Percentiles rank a stretch among this genome's conserved stretches.
Evolutionary conservation across 139 green algal species (phyloP).

Genomic region (Monoraphidium neglectum): DNA sequence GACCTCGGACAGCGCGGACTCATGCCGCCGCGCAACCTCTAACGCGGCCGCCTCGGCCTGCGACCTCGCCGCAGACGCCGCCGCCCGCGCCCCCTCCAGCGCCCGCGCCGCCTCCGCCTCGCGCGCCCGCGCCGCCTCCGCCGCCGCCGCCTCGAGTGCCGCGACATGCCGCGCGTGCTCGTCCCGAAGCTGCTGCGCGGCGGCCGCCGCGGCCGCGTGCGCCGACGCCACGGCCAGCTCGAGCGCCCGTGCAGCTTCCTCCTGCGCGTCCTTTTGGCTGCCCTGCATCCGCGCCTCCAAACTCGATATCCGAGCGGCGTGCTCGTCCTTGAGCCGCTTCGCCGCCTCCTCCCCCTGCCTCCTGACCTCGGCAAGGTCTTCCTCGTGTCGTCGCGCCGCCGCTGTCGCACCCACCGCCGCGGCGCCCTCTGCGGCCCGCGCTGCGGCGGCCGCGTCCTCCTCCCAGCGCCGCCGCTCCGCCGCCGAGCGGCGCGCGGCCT

Average conservation of each 20-base stretch:
- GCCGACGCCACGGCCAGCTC: not conserved
- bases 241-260: constrained; percentile 1
- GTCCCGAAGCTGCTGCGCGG: constrained; percentile 9
- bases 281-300: not conserved
- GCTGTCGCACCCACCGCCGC: not conserved
- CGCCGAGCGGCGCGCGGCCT: constrained; percentile 7
- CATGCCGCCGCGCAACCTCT: not conserved
- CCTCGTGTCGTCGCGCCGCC: constrained; percentile 7
- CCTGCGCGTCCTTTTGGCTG: constrained; percentile 4
- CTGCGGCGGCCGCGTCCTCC: not conserved
- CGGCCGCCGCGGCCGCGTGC: not conserved
- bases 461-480: not conserved
- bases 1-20: not conserved
- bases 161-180: not conserved
- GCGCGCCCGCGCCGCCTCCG: not conserved
- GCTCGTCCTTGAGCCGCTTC: not conserved
- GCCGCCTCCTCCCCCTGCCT: not conserved
- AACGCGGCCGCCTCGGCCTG: not conserved
- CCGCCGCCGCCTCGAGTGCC: not conserved
- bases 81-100: not conserved
- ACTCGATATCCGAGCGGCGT: constrained; percentile 1
- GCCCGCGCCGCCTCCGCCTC: not conserved
- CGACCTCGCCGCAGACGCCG: not conserved
- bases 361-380: not conserved
- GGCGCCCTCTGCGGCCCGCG: constrained; percentile 1